Base-by-base conservation (phyloP, 257 asterid species). In the Solanum gandarillasii region DNA sequence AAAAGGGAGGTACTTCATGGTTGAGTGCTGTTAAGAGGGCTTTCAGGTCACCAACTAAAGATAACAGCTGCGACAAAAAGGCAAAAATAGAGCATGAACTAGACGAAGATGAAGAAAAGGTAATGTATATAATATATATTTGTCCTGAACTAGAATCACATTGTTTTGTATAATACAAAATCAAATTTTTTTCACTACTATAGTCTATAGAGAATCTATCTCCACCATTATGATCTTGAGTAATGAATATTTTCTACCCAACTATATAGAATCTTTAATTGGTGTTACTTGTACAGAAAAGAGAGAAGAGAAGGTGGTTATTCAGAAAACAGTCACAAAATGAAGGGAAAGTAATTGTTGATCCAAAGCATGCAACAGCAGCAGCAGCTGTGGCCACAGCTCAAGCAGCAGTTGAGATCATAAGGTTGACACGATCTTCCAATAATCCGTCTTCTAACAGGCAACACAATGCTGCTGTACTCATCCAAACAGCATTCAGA, bases 21-120 rank as follows among this genome's bases (percentile, higher is more conserved):
- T 84, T 97, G 68, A 95, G 98, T 1, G 99, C 95, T 43, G 96
- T 97, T 36, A 97, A 95, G 83, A 92, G 95, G 87, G 99, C 99
- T 70, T 95, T 97, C 90, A 90, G 98, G 90, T 95, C 99, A 87
- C 98, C 99, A 9, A 90, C 88, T 14, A 95, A 95, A 88, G 98
- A 93, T 85, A 83, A 92, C 84, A 72, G 83, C 62, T 41, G 46
- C 78, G 95, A 94, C 85, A 94, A 91, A 75, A 94, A 92, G 87
- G 92, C 90, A 76, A 92, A 94, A 92, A 93, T 91, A 87, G 94
- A 94, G 13, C 93, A 92, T 85, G 93, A 85, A 16, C 86, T 83
- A 6, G 94, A 90, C 7, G 93, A 92, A 68, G 93, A 92, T 16
- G 95, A 92, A 2, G 96, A 93, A 75, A 93, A 96, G 95, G 95